Evolutionary conservation across 108 stramenopile genomes (phyloP).

Genomic region (Skeletonema grethae): DNA sequence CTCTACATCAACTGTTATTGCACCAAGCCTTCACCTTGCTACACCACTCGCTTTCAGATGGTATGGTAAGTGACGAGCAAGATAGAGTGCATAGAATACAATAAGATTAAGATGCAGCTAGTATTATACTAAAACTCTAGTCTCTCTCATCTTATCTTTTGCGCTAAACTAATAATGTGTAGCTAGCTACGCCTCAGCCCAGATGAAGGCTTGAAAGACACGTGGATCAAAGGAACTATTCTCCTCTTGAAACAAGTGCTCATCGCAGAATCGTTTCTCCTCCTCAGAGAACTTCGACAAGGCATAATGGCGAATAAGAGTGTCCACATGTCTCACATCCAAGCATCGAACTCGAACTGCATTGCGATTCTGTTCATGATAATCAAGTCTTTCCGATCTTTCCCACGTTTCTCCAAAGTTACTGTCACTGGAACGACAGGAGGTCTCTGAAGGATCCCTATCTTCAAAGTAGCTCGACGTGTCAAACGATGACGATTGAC

Average conservation of each 20-base stretch:
- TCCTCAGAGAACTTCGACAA: constrained; percentile 53
- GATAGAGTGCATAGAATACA: too few species aligned
- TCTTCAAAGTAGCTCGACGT: background rate
- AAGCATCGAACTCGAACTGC: constrained; percentile 51
- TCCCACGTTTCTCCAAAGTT: too few species aligned
- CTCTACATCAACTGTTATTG: too few species aligned
- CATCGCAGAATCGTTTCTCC: constrained; percentile 54
- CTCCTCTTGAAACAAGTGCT: constrained; percentile 60
- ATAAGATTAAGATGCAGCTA: too few species aligned
- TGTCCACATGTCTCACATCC: constrained; percentile 40
- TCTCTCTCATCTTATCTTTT: too few species aligned
- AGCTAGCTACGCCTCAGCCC: constrained; percentile 38
- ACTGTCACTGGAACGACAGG: background rate
- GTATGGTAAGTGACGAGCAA: too few species aligned
- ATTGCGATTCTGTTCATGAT: constrained; percentile 18
- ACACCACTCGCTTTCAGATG: too few species aligned
- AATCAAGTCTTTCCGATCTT: background rate
- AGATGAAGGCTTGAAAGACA: constrained; percentile 78
- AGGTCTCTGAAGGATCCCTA: background rate
- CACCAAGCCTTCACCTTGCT: too few species aligned
- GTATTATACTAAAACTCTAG: too few species aligned
- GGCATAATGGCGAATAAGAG: constrained; percentile 57
- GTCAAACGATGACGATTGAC: background rate
- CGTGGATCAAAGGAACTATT: constrained; percentile 67
- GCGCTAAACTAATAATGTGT: too few species aligned